Evolutionary conservation across 2,329 filamentous ascomycete genomes (phyloP), one percentile per base, ranked within the genome.

Genomic region (Neurospora sp.): DNA sequence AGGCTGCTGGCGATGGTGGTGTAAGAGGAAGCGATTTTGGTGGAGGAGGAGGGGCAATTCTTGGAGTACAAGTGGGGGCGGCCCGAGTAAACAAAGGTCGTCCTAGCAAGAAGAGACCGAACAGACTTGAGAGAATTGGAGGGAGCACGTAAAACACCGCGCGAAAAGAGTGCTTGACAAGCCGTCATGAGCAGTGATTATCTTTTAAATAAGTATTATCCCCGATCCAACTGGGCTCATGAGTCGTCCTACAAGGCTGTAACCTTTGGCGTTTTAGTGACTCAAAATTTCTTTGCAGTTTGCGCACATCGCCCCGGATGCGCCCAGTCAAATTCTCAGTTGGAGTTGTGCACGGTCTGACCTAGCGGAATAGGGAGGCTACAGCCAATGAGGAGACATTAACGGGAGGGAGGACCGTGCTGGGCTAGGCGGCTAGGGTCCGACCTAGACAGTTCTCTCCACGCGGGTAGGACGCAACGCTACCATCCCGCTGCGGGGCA

Each of bases 41-140:
- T 62, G 52, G 52, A 62, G 52, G 46, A 70, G 28, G 42, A 33
- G 33, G 58, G 67, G 19, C n/a, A 58, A 36, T 67, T 67, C 68
- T 69, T 28, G 23, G n/a, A 28, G 39, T 15, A 52, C 38, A 66
- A 67, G 46, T 68, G 67, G 66, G 23, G 68, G 70, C 23, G 40
- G 52, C 52, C 28, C 13, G 52, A 33, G 15, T 13, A 62, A 62
- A 62, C 52, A 62, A 62, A 10, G 52, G 52, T 33, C 7, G 52
- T 62, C 28, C 15, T 62, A 23, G n/a, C n/a, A 46, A 36, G 33
- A 46, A 4, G 39, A 52, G 66, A 9, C 40, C 40, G 15, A 43
- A 10, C 40, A 39, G 36, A 62, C 52, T 62, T 62, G 52, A 36
- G 28, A 36, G 23, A 36, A 62, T 28, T 33, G 13, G 28, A 28